A percentile compares a stretch with the other conserved stretches of the same genome.
These are phyloP conservation scores for Yamadazyma sp. DNA, from an alignment of 805 yeast genomes.

Conservation along the genomic window DNA sequence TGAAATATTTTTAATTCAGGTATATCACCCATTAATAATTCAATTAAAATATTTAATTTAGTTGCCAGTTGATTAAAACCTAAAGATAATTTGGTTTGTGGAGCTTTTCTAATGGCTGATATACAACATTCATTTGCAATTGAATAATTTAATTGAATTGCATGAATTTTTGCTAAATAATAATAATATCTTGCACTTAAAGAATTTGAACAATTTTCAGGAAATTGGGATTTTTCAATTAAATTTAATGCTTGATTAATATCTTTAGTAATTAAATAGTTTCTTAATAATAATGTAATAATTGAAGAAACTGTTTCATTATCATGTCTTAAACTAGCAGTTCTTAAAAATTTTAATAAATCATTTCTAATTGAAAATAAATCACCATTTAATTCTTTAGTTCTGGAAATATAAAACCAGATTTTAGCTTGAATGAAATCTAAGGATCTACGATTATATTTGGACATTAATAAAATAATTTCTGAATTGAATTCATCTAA, in stretches of 20 bases:
- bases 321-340: conserved; percentile 90
- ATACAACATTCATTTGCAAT: conserved; percentile 85
- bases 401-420: conserved; percentile 87
- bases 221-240: conserved; percentile 86
- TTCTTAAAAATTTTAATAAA: conserved; percentile 72
- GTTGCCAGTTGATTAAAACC: conserved; percentile 91
- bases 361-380: conserved; percentile 62
- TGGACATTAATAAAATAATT: conserved; percentile 51
- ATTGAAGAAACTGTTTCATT: conserved; percentile 86
- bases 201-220: conserved; percentile 77
- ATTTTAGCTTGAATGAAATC: conserved; percentile 85
- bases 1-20: conserved; percentile 87
- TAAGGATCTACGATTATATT: conserved; percentile 75
- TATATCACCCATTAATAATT: conserved; percentile 92
- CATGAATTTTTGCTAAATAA: conserved; percentile 85
- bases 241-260: conserved; percentile 85
- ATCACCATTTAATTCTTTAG: conserved; percentile 60
- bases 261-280: conserved; percentile 73
- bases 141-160: conserved; percentile 90
- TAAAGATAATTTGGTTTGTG: conserved; percentile 77
- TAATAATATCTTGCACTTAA: conserved; percentile 89
- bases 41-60: conserved; percentile 83
- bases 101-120: conserved; percentile 95
- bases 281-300: conserved; percentile 81
- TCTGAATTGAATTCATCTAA: conserved; percentile 53